phyloP scores from a whole-genome alignment of 305 asterid genomes.

The Withania somnifera region DNA sequence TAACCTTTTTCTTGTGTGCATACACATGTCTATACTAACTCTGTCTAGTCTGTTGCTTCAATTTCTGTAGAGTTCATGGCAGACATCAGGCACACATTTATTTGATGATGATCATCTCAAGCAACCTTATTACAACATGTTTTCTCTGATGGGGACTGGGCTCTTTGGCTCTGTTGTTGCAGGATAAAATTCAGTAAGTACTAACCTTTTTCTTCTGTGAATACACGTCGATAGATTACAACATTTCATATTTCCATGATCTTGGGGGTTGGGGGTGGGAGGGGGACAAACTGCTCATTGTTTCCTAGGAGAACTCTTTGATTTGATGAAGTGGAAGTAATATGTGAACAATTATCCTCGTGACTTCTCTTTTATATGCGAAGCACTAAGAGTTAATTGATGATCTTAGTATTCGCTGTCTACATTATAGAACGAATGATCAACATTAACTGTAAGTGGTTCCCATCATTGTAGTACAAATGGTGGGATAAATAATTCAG shows the following conservation, averaged over 20 bases:
- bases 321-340: background rate
- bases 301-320: background rate
- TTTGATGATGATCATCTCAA: constrained; percentile 34
- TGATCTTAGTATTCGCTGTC: background rate
- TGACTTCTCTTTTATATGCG: background rate
- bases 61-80: constrained; percentile 67
- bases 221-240: background rate
- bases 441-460: too few species aligned
- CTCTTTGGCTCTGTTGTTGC: constrained; percentile 67
- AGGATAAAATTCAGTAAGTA: constrained; percentile 69
- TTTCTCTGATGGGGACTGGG: constrained; percentile 57
- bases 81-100: constrained; percentile 60
- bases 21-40: background rate
- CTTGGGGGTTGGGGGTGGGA: too few species aligned
- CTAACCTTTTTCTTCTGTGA: background rate
- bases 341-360: background rate
- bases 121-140: constrained; percentile 43
- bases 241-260: background rate
- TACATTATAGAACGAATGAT: background rate
- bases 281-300: background rate
- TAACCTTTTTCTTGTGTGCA: background rate
- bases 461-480: background rate
- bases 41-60: constrained; percentile 13
- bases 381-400: background rate
- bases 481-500: background rate